Evolutionary conservation across 305 asterid genomes (phyloP), one percentile per base, ranked within the genome.

Genomic region (Fraxinus platypoda): DNA sequence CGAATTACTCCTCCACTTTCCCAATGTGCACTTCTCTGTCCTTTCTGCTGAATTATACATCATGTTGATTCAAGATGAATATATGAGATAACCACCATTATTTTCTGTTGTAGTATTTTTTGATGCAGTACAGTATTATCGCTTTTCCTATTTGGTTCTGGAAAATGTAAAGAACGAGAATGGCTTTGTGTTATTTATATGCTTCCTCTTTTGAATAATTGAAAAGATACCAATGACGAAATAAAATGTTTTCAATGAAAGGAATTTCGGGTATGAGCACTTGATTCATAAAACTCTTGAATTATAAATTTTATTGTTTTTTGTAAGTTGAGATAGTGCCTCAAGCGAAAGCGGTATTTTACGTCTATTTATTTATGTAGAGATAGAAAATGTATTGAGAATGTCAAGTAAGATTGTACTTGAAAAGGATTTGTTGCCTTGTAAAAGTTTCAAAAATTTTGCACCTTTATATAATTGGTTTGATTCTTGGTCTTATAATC

Each of bases 1-100:
- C 88, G 92, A 81, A 93, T 96, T 77, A 96, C 98, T 26, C 98
- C 98, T 30, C 99, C 99, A 2, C 78, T 96, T 3, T 94, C 99
- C 54, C 98, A 92, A 78, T 96, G 98, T 96, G 87, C 90, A 89
- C 78, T 54, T 84, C 82, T 25, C 57, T 12, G 13, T n/a, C 76
- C 71, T 43, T 79, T 59, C 66, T 37, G n/a, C 74, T 25, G 35
- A 30, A 71, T 72, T 81, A 8, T 33, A 33, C 26, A 68, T 66
- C 34, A 62, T 78, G 31, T 74, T 26, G 6, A 8, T 35, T 74
- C 19, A 41, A 79, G 77, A 38, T 84, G 41, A 8, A 31, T n/a
- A 71, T 31, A 46, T 7, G 76, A 78, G 76, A 66, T 68, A 6
- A 28, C 35, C 38, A 38, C 28, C 37, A 19, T 64, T 28, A 82